Conservation (phyloP, 768 basidiomycete genomes). For the Sutorius australiensis region DNA sequence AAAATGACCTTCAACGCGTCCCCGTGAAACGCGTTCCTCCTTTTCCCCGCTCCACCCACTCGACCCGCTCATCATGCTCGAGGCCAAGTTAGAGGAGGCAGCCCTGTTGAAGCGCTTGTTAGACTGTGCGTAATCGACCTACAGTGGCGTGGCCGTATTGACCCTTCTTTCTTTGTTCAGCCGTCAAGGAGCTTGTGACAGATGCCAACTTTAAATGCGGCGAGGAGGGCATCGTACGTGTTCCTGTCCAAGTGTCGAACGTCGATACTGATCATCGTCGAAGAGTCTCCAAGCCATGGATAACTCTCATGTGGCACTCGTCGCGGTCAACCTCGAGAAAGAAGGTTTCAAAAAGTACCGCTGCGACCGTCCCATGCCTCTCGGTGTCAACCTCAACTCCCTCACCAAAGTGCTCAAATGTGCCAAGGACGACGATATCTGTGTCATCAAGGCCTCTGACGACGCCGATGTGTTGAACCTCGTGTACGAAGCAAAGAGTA, state of each 20-base stretch:
- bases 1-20: slow-evolving; percentile 32
- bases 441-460: slow-evolving; percentile 87
- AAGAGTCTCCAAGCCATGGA: slow-evolving; percentile 97
- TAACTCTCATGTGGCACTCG: slow-evolving; percentile 98
- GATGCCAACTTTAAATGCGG: slow-evolving; percentile 98
- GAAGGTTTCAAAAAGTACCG: slow-evolving; percentile 84
- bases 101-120: slow-evolving; percentile 88
- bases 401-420: slow-evolving; percentile 96
- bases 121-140: slow-evolving; percentile 60
- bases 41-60: slow-evolving; percentile 2
- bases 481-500: slow-evolving; percentile 87
- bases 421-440: slow-evolving; percentile 92
- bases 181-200: slow-evolving; percentile 95
- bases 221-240: slow-evolving; percentile 84
- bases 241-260: not conserved
- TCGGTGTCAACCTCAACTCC: slow-evolving; percentile 82
- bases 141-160: not conserved
- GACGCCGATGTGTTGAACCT: slow-evolving; percentile 86
- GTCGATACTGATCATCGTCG: not conserved
- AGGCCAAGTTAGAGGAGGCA: slow-evolving; percentile 88
- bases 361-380: slow-evolving; percentile 92
- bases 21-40: slow-evolving; percentile 15
- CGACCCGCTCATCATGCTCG: slow-evolving; percentile 54
- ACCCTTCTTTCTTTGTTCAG: slow-evolving; percentile 38
- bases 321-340: slow-evolving; percentile 76